Evolutionary conservation across 495 filamentous ascomycete species (phyloP).

Genomic region (Podospora sp.): DNA sequence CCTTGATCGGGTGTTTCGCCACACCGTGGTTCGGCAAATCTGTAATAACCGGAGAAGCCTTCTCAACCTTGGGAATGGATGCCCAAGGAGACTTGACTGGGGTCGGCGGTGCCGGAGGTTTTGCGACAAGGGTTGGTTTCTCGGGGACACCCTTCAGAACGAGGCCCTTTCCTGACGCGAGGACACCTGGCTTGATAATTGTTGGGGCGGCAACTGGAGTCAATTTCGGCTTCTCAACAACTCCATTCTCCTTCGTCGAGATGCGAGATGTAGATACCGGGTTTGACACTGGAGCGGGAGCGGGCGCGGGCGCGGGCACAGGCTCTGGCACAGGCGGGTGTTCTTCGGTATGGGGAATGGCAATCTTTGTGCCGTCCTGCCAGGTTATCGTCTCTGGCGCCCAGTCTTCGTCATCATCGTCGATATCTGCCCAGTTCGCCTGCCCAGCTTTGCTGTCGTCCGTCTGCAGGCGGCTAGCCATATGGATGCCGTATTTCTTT

Average conservation of each 20-base stretch:
- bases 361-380: constrained; percentile 95
- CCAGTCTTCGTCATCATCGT: constrained; percentile 99
- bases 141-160: constrained; percentile 70
- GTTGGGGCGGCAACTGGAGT: constrained; percentile 44
- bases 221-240: constrained; percentile 40
- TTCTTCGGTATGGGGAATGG: constrained; percentile 66
- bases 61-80: constrained; percentile 78
- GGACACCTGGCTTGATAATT: constrained; percentile 44
- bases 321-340: constrained; percentile 32
- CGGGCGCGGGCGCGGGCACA: constrained; percentile 10
- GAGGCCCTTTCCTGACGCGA: constrained; percentile 54
- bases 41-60: constrained; percentile 68
- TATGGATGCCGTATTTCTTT: constrained; percentile 93
- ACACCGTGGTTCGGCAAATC: constrained; percentile 36
- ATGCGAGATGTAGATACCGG: constrained; percentile 18
- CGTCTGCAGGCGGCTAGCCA: constrained; percentile 85
- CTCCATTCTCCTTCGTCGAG: constrained; percentile 26
- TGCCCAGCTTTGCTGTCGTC: constrained; percentile 73
- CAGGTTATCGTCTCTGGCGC: constrained; percentile 94
- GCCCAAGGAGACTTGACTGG: constrained; percentile 93
- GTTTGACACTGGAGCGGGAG: not conserved
- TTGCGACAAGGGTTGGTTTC: constrained; percentile 76
- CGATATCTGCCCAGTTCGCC: constrained; percentile 96
- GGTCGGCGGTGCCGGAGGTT: constrained; percentile 69
- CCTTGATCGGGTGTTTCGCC: constrained; percentile 38